phyloP scores from a whole-genome alignment of 2,329 filamentous ascomycete species.

The Apiospora phragmitis region DNA sequence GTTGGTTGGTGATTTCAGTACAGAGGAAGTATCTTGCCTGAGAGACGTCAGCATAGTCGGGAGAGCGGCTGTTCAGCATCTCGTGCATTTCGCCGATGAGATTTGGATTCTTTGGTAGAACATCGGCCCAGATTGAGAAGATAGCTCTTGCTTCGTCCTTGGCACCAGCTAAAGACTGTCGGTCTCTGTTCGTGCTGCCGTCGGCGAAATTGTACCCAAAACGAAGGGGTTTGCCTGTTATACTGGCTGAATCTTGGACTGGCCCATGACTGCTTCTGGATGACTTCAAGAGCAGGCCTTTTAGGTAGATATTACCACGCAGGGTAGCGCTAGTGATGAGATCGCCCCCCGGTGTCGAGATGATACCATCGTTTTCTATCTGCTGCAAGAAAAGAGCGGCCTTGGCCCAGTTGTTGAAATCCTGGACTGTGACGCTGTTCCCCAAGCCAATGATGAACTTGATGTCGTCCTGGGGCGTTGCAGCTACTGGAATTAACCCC shows the following conservation, averaged over 20 bases:
- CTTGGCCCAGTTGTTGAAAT: slow-evolving; percentile 23
- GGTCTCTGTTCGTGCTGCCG: not conserved
- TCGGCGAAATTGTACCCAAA: not conserved
- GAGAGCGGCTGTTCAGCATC: not conserved
- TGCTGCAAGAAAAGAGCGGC: slow-evolving; percentile 24
- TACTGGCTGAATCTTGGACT: slow-evolving; percentile 20
- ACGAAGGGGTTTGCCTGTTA: not conserved
- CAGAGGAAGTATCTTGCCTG: not conserved
- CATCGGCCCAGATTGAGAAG: not conserved
- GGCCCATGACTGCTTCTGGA: not conserved
- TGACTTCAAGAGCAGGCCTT: slow-evolving; percentile 22
- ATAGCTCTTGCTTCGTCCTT: not conserved
- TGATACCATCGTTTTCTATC: not conserved
- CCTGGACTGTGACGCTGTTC: slow-evolving; percentile 11
- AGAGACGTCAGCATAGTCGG: not conserved
- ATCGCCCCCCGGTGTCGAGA: slow-evolving; percentile 20
- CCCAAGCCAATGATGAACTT: slow-evolving; percentile 24
- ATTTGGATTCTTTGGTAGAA: not conserved
- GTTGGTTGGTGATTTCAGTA: not conserved
- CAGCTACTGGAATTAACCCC: slow-evolving; percentile 18
- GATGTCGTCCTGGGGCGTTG: slow-evolving; percentile 17
- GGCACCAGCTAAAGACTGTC: not conserved
- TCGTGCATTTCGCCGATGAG: not conserved
- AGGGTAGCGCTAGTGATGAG: slow-evolving; percentile 20
- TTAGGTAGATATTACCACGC: slow-evolving; percentile 26